Base-by-base conservation (phyloP, 768 basidiomycete species). In the Leccinum ochraceum region DNA sequence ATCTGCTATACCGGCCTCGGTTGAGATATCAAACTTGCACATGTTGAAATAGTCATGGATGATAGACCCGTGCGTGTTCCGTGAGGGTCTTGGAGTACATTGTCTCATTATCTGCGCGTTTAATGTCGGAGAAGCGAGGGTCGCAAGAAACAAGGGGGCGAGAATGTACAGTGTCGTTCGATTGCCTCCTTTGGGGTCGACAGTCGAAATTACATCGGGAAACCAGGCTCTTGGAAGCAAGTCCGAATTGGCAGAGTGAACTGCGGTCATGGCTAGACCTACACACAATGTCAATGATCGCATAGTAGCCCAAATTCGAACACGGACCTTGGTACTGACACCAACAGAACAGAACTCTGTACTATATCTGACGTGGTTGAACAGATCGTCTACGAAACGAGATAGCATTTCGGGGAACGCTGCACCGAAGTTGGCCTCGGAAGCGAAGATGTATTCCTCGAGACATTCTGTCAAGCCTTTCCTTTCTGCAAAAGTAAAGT, bases 331-430 rank as follows among this genome's bases (percentile, higher is more conserved):
- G 2, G 83, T 83, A 2, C 83, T 71, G 52, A 88, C 70, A 1
- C 87, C 88, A 8, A 82, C 79, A 22, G 86, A 59, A 14, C 79
- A 76, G 60, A 89, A 89, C 68, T 90, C 89, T 3, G 80, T 69
- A 3, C 86, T 87, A 69, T 83, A 83, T 14, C 86, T 87, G 3
- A 75, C 64, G 64, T 89, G 86, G 50, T 90, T 89, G 48, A 89
- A 58, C 0, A 88, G 84, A 65, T 91, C 86, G 1, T 77, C 77
- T 16, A 86, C 44, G 62, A 86, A 80, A 11, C 87, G 80, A 49
- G 76, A 78, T 11, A 89, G 66, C 85, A 90, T 86, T 60, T 79
- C 63, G 1, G 68, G 68, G 17, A 39, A 32, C 2, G 54, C 10
- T 34, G 28, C 1, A 24, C 59, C 64, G 46, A 78, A 74, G 65